Evolutionary conservation across 2,329 filamentous ascomycete genomes (phyloP).

Genomic region (Penicillium digitatum): DNA sequence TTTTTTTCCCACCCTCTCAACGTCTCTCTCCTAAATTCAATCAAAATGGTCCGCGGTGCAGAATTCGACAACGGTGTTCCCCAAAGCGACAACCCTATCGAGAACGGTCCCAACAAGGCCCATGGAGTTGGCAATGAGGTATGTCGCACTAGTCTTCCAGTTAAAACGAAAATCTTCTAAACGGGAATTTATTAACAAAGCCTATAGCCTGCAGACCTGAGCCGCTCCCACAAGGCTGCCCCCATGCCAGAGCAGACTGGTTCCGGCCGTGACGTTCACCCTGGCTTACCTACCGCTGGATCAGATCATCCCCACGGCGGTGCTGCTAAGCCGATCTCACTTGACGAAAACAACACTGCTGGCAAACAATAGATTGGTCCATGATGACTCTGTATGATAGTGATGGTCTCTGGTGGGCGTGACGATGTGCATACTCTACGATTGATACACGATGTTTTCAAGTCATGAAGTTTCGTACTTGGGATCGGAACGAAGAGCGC

Average conservation of each 20-base stretch:
- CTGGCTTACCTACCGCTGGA: slow-evolving; percentile 26
- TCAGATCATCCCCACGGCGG: slow-evolving; percentile 24
- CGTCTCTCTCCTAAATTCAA: neutral
- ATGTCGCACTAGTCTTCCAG: slow-evolving; percentile 7
- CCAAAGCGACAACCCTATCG: slow-evolving; percentile 41
- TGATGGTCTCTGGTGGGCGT: neutral
- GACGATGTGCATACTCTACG: neutral
- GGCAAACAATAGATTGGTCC: neutral
- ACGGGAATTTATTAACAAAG: slow-evolving; percentile 1
- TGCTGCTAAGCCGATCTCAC: slow-evolving; percentile 33
- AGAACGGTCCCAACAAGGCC: slow-evolving; percentile 31
- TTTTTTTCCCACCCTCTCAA: neutral
- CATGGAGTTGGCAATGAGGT: slow-evolving; percentile 36
- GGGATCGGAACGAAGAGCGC: neutral
- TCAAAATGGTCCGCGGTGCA: slow-evolving; percentile 41
- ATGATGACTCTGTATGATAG: neutral
- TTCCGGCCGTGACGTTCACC: slow-evolving; percentile 25
- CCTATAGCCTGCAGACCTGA: slow-evolving; percentile 27
- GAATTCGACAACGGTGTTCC: slow-evolving; percentile 38
- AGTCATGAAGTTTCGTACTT: neutral
- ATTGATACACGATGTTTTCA: neutral
- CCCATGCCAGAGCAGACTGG: slow-evolving; percentile 35
- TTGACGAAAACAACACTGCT: slow-evolving; percentile 32
- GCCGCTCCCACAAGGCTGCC: slow-evolving; percentile 33
- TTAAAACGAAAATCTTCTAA: neutral